These are phyloP conservation scores for Alternaria arborescens DNA, from an alignment of 2,329 filamentous ascomycete species.

Conservation along the genomic window DNA sequence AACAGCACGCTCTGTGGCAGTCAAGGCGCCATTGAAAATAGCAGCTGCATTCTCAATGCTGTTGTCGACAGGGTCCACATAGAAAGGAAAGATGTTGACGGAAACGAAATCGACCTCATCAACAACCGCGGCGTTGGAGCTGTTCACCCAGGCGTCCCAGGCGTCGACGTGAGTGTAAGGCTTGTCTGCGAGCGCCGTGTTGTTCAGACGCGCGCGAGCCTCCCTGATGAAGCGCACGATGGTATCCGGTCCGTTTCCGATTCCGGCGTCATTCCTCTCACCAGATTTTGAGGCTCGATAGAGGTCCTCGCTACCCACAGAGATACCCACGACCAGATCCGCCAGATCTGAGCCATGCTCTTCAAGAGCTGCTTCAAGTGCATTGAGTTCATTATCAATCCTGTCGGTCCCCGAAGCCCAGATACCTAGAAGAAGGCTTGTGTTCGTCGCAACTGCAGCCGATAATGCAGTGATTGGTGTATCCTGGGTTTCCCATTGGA, in stretches of 20 bases:
- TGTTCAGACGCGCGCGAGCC: slow-evolving; percentile 61
- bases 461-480: slow-evolving; percentile 64
- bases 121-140: slow-evolving; percentile 46
- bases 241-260: slow-evolving; percentile 68
- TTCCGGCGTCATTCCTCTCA: slow-evolving; percentile 66
- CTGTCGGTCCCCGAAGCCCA: slow-evolving; percentile 64
- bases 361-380: slow-evolving; percentile 41
- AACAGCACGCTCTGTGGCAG: slow-evolving; percentile 39
- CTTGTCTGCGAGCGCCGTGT: slow-evolving; percentile 65
- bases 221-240: slow-evolving; percentile 67
- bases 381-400: slow-evolving; percentile 48
- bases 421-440: slow-evolving; percentile 49
- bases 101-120: slow-evolving; percentile 49
- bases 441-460: slow-evolving; percentile 45
- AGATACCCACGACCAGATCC: slow-evolving; percentile 48
- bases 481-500: slow-evolving; percentile 71
- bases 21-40: slow-evolving; percentile 39
- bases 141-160: slow-evolving; percentile 47
- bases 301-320: slow-evolving; percentile 56
- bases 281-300: slow-evolving; percentile 77
- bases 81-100: slow-evolving; percentile 50
- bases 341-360: slow-evolving; percentile 61
- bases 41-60: slow-evolving; percentile 54
- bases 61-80: slow-evolving; percentile 44
- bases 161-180: slow-evolving; percentile 55